phyloP scores from a whole-genome alignment of 306 rosid genomes.

The Prunus davidiana region DNA sequence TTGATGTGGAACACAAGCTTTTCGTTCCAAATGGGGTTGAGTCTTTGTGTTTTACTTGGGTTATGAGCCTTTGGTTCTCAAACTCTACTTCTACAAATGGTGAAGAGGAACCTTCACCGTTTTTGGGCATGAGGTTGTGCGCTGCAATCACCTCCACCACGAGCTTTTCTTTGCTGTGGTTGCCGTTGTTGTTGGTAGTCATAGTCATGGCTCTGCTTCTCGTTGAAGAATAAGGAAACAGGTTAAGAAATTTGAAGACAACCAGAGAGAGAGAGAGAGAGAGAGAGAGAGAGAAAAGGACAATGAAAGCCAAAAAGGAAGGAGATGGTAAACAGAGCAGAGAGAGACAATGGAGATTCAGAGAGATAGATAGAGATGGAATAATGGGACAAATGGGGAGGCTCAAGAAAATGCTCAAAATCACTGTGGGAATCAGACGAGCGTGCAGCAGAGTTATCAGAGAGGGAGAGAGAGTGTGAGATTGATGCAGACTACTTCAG shows the following conservation, averaged over 20 bases:
- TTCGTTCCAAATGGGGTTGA: conserved; percentile 62
- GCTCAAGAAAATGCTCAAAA: conserved; percentile 18
- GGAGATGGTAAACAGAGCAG: background rate
- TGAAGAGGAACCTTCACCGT: conserved; percentile 61
- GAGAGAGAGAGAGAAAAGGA: too few species aligned
- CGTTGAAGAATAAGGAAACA: background rate
- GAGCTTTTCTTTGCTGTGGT: conserved; percentile 39
- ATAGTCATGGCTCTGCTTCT: conserved; percentile 20
- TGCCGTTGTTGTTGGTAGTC: background rate
- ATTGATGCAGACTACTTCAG: background rate
- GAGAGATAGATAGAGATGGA: background rate
- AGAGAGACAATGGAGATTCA: background rate
- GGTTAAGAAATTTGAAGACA: background rate
- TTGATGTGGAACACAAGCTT: conserved; percentile 51
- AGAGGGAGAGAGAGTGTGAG: background rate
- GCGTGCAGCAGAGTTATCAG: conserved; percentile 22
- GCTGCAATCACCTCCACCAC: conserved; percentile 59
- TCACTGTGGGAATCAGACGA: conserved; percentile 19
- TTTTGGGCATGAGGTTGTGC: conserved; percentile 67
- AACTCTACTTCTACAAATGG: conserved; percentile 60
- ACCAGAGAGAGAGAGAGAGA: background rate
- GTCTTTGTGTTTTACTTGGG: conserved; percentile 56
- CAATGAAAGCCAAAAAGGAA: background rate
- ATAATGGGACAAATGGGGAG: conserved; percentile 16
- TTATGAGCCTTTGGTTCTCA: conserved; percentile 49